Base-by-base conservation (phyloP, 345 rosid genomes). In the Odontarrhena argentea region DNA sequence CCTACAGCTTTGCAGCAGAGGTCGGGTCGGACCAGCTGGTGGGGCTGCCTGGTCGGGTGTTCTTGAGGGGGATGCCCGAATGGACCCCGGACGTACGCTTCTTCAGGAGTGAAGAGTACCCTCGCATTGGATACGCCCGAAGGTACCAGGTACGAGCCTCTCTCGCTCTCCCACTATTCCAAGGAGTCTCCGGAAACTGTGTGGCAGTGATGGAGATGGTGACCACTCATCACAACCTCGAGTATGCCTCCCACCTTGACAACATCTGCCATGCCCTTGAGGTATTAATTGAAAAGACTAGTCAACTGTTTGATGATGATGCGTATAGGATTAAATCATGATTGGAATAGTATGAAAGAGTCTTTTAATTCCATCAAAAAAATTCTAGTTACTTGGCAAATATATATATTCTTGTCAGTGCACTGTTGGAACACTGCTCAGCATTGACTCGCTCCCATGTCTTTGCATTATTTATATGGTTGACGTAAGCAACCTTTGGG, bases 1-100 rank as follows among this genome's bases (percentile, higher is more conserved):
- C 28, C 7, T 88, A 80, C 67, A 82, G 80, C 43, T 88, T 91
- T 66, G 78, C 86, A 28, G 88, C 85, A 2, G 97, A 91, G 43
- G 85, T 66, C 60, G 87, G 77, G 43, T 81, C 94, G n/a, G 80
- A 85, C 41, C 87, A 82, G 51, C 77, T 73, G 1, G 70, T 79
- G 36, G 97, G 94, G 52, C 72, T 91, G 67, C 97, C 92, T 5
- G 92, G 92, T 67, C 87, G 94, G n/a, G 96, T 88, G 35, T 91
- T 70, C 80, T 65, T 85, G 78, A 81, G 76, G 63, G 82, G 78
- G 78, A 70, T 83, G 79, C 86, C 96, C 6, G 97, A 91, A 76
- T 91, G 90, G 85, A 91, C 97, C 24, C 96, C 94, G 11, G 97
- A 91, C 80, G 97, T 88, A 75, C 86, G 91, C 9, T 84, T 76